Evolutionary conservation across 257 asterid species (phyloP).

Genomic region (Nicotiana paniculata): DNA sequence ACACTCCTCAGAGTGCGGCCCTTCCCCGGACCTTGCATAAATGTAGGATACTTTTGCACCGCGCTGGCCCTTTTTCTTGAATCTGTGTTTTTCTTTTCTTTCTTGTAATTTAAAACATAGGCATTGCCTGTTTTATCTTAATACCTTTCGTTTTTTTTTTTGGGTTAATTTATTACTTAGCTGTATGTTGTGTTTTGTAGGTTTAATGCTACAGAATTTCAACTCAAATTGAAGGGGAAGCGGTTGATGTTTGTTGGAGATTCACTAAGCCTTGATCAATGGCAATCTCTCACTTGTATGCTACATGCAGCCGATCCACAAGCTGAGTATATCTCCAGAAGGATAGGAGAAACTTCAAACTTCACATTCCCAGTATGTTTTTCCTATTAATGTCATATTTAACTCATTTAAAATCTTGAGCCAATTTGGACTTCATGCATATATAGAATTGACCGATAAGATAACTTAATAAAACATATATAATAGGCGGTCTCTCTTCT

Average conservation of each 20-base stretch:
- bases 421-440: too few relatives aligned
- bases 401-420: too few relatives aligned
- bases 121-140: too few relatives aligned
- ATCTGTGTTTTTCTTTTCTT: too few relatives aligned
- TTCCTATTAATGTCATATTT: background rate
- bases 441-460: background rate
- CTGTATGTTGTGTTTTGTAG: conserved; percentile 6
- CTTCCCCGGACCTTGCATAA: too few relatives aligned
- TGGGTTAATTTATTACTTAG: too few relatives aligned
- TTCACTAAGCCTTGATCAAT: conserved; percentile 29
- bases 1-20: too few relatives aligned
- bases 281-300: conserved; percentile 41
- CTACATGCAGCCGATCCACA: conserved; percentile 18
- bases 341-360: conserved; percentile 6
- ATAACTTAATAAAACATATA: background rate
- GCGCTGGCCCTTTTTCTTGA: too few relatives aligned
- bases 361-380: conserved; percentile 20
- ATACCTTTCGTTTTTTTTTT: too few relatives aligned
- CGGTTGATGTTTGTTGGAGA: conserved; percentile 33
- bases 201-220: conserved; percentile 16
- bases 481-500: background rate
- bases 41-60: too few relatives aligned
- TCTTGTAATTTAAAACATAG: too few relatives aligned
- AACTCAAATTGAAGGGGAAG: conserved; percentile 14
- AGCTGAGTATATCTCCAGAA: background rate